Evolutionary conservation across 2,329 filamentous ascomycete genomes (phyloP), one percentile per base, ranked within the genome.

Genomic region (Neonectria hederae): DNA sequence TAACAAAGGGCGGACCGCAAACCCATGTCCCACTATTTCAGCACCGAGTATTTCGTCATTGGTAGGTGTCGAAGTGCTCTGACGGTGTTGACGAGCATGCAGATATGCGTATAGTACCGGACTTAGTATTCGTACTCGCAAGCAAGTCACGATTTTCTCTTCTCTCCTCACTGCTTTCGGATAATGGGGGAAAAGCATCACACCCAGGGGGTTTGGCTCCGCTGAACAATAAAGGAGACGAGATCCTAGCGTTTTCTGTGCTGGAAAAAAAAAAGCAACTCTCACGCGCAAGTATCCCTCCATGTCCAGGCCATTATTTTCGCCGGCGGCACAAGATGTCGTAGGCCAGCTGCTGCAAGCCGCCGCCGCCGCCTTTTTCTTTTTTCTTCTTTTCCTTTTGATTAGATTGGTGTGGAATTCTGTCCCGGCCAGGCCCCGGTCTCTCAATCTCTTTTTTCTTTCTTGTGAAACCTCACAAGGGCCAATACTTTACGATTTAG

Each of bases 161-260:
- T 72, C 65, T 53, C 70, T 69, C 70, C 45, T 66, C 60, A 49
- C 67, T 52, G 30, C 46, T 63, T 59, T 53, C 60, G 55, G 54
- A 35, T 52, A 57, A 53, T 56, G 38, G 32, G 49, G 17, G 46
- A 43, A 45, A 58, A 63, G 26, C 22, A 57, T 52, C 62, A 54
- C 43, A 24, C 26, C 24, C 48, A 38, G 32, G 55, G 22, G 32
- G 46, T 9, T 19, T 54, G 17, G 59, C 30, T 53, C 52, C 45
- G 51, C 40, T 63, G 26, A 42, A 30, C 57, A 67, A 53, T 61
- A 48, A 58, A 56, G 52, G 55, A 45, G 52, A 65, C 56, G 30
- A 59, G 54, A 61, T 59, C 56, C 35, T 54, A 49, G 59, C 59
- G 49, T 54, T 48, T 63, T 46, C 43, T 65, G 46, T 65, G 55